Percentiles rank a stretch among this genome's conserved stretches.
Conservation (phyloP, 2,329 filamentous ascomycete genomes). For the Torrubiellomyces zombiae region DNA sequence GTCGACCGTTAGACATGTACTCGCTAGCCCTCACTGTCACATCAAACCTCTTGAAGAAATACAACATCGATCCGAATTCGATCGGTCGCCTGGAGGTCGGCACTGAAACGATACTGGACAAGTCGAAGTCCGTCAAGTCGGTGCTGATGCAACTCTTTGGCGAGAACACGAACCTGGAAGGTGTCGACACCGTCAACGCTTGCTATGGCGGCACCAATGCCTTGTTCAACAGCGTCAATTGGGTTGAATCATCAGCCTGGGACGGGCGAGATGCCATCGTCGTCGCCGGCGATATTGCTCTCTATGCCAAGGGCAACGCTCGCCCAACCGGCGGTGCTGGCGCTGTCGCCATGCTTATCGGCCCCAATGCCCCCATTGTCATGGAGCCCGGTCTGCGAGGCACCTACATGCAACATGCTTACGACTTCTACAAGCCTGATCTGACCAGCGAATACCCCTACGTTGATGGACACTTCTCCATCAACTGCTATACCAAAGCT, state of each 20-base stretch:
- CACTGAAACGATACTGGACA: constrained; percentile 74
- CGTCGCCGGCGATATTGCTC: constrained; percentile 66
- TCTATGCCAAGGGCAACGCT: constrained; percentile 71
- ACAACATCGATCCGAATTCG: constrained; percentile 62
- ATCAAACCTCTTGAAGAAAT: constrained; percentile 65
- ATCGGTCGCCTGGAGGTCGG: constrained; percentile 73
- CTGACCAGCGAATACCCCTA: constrained; percentile 75
- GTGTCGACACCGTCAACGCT: constrained; percentile 68
- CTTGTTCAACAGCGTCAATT: constrained; percentile 69
- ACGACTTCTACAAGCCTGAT: constrained; percentile 86
- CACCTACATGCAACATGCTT: constrained; percentile 68
- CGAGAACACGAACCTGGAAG: constrained; percentile 71
- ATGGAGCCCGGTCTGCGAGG: constrained; percentile 66
- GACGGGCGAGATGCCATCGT: constrained; percentile 71
- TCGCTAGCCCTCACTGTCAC: constrained; percentile 65
- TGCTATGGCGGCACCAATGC: constrained; percentile 81
- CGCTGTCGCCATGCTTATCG: constrained; percentile 62
- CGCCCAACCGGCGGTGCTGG: constrained; percentile 70
- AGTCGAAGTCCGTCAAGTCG: constrained; percentile 82
- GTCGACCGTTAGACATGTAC: constrained; percentile 53
- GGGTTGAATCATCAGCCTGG: constrained; percentile 76
- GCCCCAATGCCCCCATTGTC: constrained; percentile 60
- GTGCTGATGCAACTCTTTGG: constrained; percentile 77
- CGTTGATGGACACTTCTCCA: constrained; percentile 69
- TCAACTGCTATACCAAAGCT: constrained; percentile 68